phyloP scores from a whole-genome alignment of 192 early-diverging fungal species.

The Dissophora ornata region DNA sequence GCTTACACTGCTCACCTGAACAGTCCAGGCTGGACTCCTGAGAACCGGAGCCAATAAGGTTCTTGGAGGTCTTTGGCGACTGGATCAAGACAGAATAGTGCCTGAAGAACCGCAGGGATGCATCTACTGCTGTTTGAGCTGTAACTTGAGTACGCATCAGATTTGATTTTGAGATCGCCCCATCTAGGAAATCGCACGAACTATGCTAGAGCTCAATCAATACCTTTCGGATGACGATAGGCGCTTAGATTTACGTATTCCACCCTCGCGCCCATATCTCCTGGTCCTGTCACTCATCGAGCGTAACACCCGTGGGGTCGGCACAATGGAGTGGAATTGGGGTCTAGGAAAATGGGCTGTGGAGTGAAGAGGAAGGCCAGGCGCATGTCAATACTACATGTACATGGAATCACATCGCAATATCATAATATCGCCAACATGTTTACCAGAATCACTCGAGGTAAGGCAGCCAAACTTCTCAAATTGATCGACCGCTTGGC shows the following conservation, averaged over 20 bases:
- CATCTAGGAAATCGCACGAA: neutral
- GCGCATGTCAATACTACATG: neutral
- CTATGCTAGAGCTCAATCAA: neutral
- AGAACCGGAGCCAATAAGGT: constrained; percentile 4
- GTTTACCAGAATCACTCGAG: neutral
- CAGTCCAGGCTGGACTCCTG: neutral
- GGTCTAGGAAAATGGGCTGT: constrained; percentile 14
- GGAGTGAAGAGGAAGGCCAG: too few species aligned
- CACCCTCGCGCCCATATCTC: constrained; percentile 31
- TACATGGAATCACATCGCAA: too few species aligned
- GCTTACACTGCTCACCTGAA: too few species aligned
- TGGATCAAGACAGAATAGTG: constrained; percentile 18
- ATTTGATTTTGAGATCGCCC: neutral
- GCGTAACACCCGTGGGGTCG: constrained; percentile 17
- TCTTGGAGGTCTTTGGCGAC: constrained; percentile 9
- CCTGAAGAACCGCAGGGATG: constrained; percentile 19
- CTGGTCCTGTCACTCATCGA: constrained; percentile 10
- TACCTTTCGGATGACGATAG: constrained; percentile 6
- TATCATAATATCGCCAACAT: too few species aligned
- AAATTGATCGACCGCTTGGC: neutral
- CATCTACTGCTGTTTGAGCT: constrained; percentile 15
- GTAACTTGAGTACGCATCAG: neutral
- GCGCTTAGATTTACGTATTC: constrained; percentile 5
- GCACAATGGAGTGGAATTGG: constrained; percentile 22
- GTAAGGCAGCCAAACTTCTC: neutral